Conservation (phyloP, 768 basidiomycete genomes). For the Auricularia auricula-judae region DNA sequence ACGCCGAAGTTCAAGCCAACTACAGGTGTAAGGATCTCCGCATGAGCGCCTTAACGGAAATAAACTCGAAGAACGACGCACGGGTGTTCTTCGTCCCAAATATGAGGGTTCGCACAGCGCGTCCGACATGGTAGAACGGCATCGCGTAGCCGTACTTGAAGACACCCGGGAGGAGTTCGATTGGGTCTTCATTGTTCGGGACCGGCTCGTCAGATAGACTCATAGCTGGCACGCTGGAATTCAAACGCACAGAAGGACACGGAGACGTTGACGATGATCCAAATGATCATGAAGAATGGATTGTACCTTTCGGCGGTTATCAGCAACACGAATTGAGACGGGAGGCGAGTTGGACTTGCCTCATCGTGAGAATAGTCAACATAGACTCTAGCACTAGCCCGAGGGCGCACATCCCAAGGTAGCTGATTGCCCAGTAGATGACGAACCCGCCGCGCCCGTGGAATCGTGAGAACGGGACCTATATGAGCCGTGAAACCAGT, state of each 20-base stretch:
- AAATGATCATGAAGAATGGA: not conserved
- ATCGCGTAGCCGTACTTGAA: conserved; percentile 58
- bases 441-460: conserved; percentile 44
- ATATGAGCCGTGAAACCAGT: no score
- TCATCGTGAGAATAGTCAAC: conserved; percentile 41
- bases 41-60: no score
- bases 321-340: no score
- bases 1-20: conserved; percentile 52
- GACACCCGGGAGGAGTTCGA: conserved; percentile 44
- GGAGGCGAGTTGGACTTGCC: no score
- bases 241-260: not conserved
- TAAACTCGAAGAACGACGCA: no score
- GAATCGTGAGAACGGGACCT: not conserved
- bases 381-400: conserved; percentile 53
- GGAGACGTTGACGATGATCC: conserved; percentile 44
- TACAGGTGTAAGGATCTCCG: no score
- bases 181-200: conserved; percentile 23
- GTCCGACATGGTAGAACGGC: conserved; percentile 64
- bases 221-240: no score
- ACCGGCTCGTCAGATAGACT: no score
- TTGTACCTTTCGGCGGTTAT: conserved; percentile 3
- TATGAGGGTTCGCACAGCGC: conserved; percentile 48
- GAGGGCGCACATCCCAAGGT: conserved; percentile 42
- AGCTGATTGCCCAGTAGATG: conserved; percentile 60
- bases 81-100: conserved; percentile 52